Base-by-base conservation (phyloP, 1,284 basidiomycete species). In the Mycena sp. region DNA sequence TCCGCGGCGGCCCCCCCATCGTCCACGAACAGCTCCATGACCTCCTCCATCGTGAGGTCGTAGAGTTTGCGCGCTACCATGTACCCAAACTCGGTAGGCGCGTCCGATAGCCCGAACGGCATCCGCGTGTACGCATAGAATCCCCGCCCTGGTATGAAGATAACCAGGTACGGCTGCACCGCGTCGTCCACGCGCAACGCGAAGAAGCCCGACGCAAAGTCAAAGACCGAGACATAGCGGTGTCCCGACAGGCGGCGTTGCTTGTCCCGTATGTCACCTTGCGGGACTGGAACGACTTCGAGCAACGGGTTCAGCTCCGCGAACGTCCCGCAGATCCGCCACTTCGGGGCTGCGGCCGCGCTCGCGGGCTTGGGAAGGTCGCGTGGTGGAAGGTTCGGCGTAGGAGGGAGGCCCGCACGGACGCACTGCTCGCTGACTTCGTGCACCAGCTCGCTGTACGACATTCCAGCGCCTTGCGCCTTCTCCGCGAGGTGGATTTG, bases 111-210 rank as follows among this genome's bases (percentile, higher is more conserved):
- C 32, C 32, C 32, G 32, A 35, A 35, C 32, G 32, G 32, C 32
- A 82, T 78, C 0, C 72, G 56, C 2, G 58, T 48, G 65, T 78
- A 80, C 46, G 66, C 67, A 58, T 76, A 78, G 54, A 75, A 78
- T 1, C 80, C 81, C 25, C 72, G 53, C 0, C 80, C 79, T 6
- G 43, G 43, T 19, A 44, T 44, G 32, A 9, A 35, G 14, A 35
- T 35, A 7, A 35, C 14, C 9, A 35, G n/a, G 43, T 44, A 44
- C 19, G 43, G 43, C 43, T 44, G 43, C 16, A 44, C 23, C 6
- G 19, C 21, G 17, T 44, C 21, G 19, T 44, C 6, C 6, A 44
- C 43, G 19, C 4, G 9, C 4, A 44, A 7, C 6, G 43, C 43
- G 21, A 21, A 44, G 43, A 44, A 44, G 7, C 43, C 43, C 6